Conservation (phyloP, 169 alveolate species). For the Miamiensis avidus region DNA sequence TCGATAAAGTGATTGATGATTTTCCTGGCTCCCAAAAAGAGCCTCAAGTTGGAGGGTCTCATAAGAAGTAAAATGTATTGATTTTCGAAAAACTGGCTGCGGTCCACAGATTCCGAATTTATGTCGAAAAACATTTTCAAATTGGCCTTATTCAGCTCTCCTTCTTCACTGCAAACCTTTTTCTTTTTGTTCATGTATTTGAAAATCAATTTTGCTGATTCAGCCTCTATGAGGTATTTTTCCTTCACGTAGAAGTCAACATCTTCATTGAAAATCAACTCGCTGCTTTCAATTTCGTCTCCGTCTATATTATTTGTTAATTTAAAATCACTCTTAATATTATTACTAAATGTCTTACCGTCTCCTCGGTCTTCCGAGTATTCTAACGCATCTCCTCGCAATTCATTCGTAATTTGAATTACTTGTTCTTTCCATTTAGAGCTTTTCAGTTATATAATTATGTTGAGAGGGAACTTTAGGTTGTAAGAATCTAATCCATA, state of each 20-base stretch:
- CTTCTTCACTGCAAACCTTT: background rate
- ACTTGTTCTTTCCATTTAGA: background rate
- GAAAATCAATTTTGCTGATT: background rate
- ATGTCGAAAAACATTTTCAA: background rate
- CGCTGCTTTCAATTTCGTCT: background rate
- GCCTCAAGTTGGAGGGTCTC: background rate
- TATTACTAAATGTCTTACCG: background rate
- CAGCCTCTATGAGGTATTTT: background rate
- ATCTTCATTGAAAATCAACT: background rate
- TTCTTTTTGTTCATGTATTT: background rate
- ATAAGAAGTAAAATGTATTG: too few species aligned
- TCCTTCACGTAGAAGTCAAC: background rate
- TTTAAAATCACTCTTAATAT: too few species aligned
- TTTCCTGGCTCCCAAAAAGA: background rate
- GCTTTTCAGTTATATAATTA: background rate
- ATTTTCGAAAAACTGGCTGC: background rate
- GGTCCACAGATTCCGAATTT: background rate
- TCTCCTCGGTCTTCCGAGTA: background rate
- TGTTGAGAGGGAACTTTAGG: background rate
- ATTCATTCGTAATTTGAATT: background rate
- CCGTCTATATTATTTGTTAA: background rate
- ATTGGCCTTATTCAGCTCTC: background rate
- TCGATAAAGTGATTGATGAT: background rate
- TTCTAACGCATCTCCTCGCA: background rate
- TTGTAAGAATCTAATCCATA: background rate